These are phyloP conservation scores for Mycogone perniciosa DNA, from an alignment of 2,329 filamentous ascomycete species.

Conservation along the genomic window DNA sequence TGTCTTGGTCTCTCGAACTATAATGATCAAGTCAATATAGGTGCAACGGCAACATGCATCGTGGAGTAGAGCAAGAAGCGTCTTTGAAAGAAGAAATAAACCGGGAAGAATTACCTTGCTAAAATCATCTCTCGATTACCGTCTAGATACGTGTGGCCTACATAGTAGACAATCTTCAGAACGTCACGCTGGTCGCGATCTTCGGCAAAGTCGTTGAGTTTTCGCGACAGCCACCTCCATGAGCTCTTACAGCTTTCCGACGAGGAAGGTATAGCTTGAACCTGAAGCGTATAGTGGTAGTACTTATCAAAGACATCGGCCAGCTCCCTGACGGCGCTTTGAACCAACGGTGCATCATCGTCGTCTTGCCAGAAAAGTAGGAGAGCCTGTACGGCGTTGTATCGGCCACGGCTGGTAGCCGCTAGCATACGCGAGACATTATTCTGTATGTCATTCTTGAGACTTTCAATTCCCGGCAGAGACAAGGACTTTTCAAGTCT, in stretches of 20 bases:
- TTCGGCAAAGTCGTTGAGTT: conserved; percentile 47
- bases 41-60: background rate
- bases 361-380: conserved; percentile 53
- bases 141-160: conserved; percentile 48
- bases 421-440: conserved; percentile 44
- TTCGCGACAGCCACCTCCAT: conserved; percentile 47
- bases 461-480: conserved; percentile 43
- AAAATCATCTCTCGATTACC: conserved; percentile 51
- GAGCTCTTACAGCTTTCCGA: conserved; percentile 42
- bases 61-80: background rate
- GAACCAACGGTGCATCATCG: conserved; percentile 35
- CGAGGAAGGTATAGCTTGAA: conserved; percentile 43
- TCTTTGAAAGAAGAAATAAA: background rate
- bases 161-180: conserved; percentile 54
- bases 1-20: conserved; percentile 43
- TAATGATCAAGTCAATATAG: background rate
- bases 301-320: conserved; percentile 44
- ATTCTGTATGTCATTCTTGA: conserved; percentile 48
- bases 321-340: conserved; percentile 40
- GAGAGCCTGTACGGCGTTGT: conserved; percentile 46
- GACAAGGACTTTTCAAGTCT: conserved; percentile 46
- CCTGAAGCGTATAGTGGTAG: conserved; percentile 46
- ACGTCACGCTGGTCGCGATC: conserved; percentile 49
- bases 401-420: conserved; percentile 45
- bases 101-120: conserved; percentile 37